phyloP scores from a whole-genome alignment of 2,329 filamentous ascomycete species.

The Botrytis byssoidea region DNA sequence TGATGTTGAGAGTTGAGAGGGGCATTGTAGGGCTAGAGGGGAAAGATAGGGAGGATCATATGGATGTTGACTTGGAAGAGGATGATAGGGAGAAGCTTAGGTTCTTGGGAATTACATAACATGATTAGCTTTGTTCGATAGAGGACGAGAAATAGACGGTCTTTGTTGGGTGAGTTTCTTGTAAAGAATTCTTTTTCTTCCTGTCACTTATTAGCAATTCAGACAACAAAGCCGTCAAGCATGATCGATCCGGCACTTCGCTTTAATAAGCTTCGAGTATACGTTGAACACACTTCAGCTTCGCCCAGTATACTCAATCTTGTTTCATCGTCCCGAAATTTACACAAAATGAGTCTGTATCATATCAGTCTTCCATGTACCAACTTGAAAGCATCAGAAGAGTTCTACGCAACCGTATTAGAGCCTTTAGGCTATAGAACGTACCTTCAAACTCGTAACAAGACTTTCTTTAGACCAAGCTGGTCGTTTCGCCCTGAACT shows the following conservation, averaged over 20 bases:
- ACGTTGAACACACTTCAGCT: neutral
- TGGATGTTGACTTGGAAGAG: conserved; percentile 32
- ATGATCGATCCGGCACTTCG: neutral
- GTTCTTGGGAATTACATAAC: conserved; percentile 15
- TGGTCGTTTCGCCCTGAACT: neutral
- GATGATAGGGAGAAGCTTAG: conserved; percentile 28
- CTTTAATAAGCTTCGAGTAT: neutral
- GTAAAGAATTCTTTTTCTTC: neutral
- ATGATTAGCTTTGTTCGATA: too few relatives aligned
- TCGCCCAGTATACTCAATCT: neutral
- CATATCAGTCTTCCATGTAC: neutral
- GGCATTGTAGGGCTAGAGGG: conserved; percentile 44
- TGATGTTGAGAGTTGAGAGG: conserved; percentile 59
- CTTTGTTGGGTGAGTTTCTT: neutral
- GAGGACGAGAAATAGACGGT: too few relatives aligned
- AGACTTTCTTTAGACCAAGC: neutral
- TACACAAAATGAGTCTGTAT: neutral
- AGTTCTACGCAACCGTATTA: neutral
- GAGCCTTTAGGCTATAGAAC: neutral
- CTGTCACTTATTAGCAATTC: neutral
- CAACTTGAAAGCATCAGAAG: neutral
- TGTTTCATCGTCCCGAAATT: neutral
- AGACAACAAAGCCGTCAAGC: neutral
- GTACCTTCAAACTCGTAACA: neutral
- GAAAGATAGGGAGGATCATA: conserved; percentile 23